phyloP scores from a whole-genome alignment of 495 filamentous ascomycete genomes.

The Stereocaulon alpinum region DNA sequence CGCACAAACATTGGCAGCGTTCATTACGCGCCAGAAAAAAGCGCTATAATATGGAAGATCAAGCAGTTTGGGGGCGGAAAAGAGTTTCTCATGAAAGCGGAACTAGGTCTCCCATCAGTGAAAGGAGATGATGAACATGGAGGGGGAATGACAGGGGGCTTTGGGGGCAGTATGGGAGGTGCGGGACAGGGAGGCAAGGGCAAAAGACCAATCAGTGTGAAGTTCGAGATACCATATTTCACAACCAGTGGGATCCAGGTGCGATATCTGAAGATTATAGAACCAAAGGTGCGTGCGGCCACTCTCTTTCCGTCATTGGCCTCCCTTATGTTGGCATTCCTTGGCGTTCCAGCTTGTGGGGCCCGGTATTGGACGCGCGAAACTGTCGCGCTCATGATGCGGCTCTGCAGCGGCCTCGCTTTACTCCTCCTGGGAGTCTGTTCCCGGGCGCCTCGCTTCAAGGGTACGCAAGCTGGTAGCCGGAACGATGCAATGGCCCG shows the following conservation, averaged over 20 bases:
- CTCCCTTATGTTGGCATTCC: not conserved
- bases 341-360: not conserved
- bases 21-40: conserved; percentile 97
- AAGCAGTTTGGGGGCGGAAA: conserved; percentile 98
- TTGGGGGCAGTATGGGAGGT: conserved; percentile 91
- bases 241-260: conserved; percentile 98
- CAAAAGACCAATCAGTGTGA: conserved; percentile 94
- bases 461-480: not conserved
- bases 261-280: conserved; percentile 97
- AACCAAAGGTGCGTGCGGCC: conserved; percentile 74
- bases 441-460: not conserved
- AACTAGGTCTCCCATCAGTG: conserved; percentile 86
- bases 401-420: not conserved
- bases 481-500: conserved; percentile 15
- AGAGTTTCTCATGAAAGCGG: conserved; percentile 99
- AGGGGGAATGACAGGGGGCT: conserved; percentile 92
- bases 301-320: not conserved
- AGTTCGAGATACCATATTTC: conserved; percentile 99
- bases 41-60: conserved; percentile 99
- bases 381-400: not conserved
- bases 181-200: conserved; percentile 60
- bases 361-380: not conserved
- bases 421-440: not conserved
- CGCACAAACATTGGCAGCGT: conserved; percentile 94
- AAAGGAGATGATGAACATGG: conserved; percentile 94